A percentile compares a stretch with the other conserved stretches of the same genome.
Conservation (phyloP, 148 eudicot genomes). For the Bassia scoparia region DNA sequence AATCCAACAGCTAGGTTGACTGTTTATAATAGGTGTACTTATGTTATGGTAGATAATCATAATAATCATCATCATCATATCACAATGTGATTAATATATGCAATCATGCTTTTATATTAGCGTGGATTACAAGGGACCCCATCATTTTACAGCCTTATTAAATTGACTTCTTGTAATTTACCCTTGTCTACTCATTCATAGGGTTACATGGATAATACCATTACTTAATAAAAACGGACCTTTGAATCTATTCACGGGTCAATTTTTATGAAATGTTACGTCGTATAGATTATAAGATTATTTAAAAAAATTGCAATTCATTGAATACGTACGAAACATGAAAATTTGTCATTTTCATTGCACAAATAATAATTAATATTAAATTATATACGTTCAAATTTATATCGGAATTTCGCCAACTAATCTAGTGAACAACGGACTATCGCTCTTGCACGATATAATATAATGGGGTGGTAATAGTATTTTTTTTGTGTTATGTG, state of each 20-base stretch:
- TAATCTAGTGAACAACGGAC: background rate
- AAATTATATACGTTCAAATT: too few species aligned
- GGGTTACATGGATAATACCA: background rate
- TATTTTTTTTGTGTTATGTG: background rate
- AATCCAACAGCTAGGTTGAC: background rate
- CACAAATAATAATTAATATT: too few species aligned
- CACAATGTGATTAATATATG: background rate
- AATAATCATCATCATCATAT: slow-evolving; percentile 18
- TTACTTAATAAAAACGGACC: background rate
- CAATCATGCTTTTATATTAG: slow-evolving; percentile 14
- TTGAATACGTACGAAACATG: too few species aligned
- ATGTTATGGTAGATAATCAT: background rate
- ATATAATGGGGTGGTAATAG: background rate
- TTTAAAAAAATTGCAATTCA: too few species aligned
- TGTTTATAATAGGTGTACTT: background rate
- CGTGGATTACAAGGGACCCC: slow-evolving; percentile 29
- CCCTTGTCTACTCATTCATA: background rate
- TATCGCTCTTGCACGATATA: background rate
- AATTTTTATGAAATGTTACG: too few species aligned
- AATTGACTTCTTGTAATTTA: slow-evolving; percentile 10
- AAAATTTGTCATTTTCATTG: too few species aligned
- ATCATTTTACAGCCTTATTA: background rate
- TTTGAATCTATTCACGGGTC: background rate
- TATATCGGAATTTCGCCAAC: background rate
- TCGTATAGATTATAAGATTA: too few species aligned